Evolutionary conservation across 352 stramenopile species (phyloP).

Genomic region (Aphanomyces cochlioides): DNA sequence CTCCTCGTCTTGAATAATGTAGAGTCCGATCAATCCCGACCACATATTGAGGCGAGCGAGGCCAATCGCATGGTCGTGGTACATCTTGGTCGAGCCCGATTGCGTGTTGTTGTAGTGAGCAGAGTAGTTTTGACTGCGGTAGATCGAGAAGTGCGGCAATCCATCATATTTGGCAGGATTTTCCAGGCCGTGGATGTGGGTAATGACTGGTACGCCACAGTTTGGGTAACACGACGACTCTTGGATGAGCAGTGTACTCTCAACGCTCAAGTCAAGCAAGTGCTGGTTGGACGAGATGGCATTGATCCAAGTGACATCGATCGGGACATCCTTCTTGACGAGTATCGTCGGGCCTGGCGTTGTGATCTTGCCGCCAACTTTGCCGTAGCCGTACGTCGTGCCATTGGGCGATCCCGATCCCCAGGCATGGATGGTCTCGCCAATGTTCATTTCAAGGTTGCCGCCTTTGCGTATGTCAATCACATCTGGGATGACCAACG

Average conservation of each 20-base stretch:
- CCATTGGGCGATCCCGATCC: slow-evolving; percentile 40
- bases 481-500: slow-evolving; percentile 41
- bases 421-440: slow-evolving; percentile 45
- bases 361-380: slow-evolving; percentile 29
- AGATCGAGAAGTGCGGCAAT: slow-evolving; percentile 52
- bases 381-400: slow-evolving; percentile 49
- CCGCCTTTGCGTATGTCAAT: slow-evolving; percentile 42
- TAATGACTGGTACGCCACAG: slow-evolving; percentile 54
- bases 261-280: slow-evolving; percentile 48
- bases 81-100: slow-evolving; percentile 63
- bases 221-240: slow-evolving; percentile 64
- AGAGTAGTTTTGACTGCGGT: slow-evolving; percentile 58
- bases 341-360: slow-evolving; percentile 53
- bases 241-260: slow-evolving; percentile 40
- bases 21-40: slow-evolving; percentile 54
- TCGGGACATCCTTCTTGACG: slow-evolving; percentile 43
- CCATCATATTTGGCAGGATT: slow-evolving; percentile 60
- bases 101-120: slow-evolving; percentile 66
- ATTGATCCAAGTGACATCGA: slow-evolving; percentile 54
- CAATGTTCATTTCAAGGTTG: slow-evolving; percentile 42
- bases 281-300: slow-evolving; percentile 41
- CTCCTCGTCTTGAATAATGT: slow-evolving; percentile 55
- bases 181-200: slow-evolving; percentile 64
- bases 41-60: slow-evolving; percentile 64
- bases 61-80: slow-evolving; percentile 68